Base-by-base conservation (phyloP, 2,329 filamentous ascomycete genomes). In the Pseudofabraea citricarpa region DNA sequence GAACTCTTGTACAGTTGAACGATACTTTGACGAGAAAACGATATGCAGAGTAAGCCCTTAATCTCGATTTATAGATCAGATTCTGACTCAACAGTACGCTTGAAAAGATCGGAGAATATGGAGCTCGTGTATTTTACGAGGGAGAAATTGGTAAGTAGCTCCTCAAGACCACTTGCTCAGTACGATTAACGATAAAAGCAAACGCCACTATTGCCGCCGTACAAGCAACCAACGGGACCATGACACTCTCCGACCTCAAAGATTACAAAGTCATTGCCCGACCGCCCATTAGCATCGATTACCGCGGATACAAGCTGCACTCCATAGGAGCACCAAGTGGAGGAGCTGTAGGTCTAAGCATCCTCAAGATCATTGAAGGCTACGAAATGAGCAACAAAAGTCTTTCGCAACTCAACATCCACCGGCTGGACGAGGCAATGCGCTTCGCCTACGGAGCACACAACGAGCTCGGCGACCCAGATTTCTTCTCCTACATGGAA, bases 391-490 rank as follows among this genome's bases (percentile, higher is more conserved):
- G 79, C 47, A 60, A 72, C 6, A 47, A 55, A 23, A 56, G 64
- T 9, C 67, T 77, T 33, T 63, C 64, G 16, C 83, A 88, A 53
- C 67, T 94, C 0, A 88, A 83, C 27, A 84, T 83, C 1, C 93
- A 97, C 64, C 79, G 87, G 12, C 75, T 95, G 51, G 81, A 89
- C 57, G 93, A 97, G 70, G 85, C 90, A 10, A 88, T 95, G 69
- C 79, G 89, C 18, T 97, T 95, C 62, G 90, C 80, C 3, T 97
- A 96, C 60, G 90, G 84, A 4, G 70, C 85, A 55, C 81, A 90
- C 45, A 74, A 81, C n/a, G 74, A 83, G 21, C 75, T 97, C 0
- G 91, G 90, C 4, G 93, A 97, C 61, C 93, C 91, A 0, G 71
- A 68, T 1, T 95, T 85, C 60, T 77, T 94, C 4, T 53, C 71